Percentiles rank a stretch among this genome's conserved stretches.
Evolutionary conservation across 2,329 filamentous ascomycete genomes (phyloP).

Genomic region (Rugonectria rugulosa): DNA sequence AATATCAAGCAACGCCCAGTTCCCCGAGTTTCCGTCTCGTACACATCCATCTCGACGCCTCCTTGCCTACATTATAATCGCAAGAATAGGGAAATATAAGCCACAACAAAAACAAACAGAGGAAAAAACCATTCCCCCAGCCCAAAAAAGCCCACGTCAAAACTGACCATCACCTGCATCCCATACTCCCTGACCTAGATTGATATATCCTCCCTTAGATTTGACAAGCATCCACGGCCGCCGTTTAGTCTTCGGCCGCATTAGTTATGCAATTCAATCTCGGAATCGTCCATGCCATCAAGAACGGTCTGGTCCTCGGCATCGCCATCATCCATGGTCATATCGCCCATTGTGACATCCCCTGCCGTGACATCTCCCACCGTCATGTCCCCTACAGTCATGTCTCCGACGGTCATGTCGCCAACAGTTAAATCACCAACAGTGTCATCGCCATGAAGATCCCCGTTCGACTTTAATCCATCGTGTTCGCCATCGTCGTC

Average conservation of each 20-base stretch:
- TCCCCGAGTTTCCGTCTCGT: conserved; percentile 4
- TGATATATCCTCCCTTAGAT: too few relatives aligned
- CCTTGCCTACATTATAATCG: conserved; percentile 17
- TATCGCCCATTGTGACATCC: conserved; percentile 42
- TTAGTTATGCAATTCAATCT: conserved; percentile 37
- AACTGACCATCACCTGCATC: neutral
- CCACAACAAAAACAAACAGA: neutral
- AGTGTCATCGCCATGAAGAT: conserved; percentile 41
- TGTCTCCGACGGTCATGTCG: conserved; percentile 45
- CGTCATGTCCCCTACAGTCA: conserved; percentile 58
- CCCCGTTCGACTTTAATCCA: conserved; percentile 37
- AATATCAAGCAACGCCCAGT: conserved; percentile 16
- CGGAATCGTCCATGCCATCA: conserved; percentile 54
- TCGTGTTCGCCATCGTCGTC: conserved; percentile 40
- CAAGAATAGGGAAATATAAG: neutral
- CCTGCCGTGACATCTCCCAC: conserved; percentile 47
- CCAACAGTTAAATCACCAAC: conserved; percentile 50
- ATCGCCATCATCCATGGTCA: conserved; percentile 54
- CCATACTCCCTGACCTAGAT: conserved; percentile 4
- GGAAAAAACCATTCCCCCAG: neutral
- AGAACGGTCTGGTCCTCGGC: conserved; percentile 55
- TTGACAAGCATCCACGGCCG: too few relatives aligned
- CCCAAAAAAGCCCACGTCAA: neutral
- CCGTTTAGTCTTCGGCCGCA: too few relatives aligned
- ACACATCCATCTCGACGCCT: conserved; percentile 19